phyloP scores from a whole-genome alignment of 345 rosid species.

The Dipteronia dyeriana region DNA sequence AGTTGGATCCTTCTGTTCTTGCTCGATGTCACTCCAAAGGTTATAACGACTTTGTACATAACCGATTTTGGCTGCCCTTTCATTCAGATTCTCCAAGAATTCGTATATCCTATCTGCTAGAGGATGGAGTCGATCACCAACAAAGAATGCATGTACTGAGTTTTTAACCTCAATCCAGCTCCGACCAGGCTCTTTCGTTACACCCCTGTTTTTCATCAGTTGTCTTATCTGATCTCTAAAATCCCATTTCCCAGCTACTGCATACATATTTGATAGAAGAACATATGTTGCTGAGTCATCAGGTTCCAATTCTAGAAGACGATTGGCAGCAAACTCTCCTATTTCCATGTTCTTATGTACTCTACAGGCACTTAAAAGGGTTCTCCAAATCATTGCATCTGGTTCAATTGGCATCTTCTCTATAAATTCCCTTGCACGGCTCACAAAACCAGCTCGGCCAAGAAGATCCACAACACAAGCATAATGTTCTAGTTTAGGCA shows the following conservation, averaged over 20 bases:
- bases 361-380: constrained; percentile 81
- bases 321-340: constrained; percentile 71
- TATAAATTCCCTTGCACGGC: constrained; percentile 60
- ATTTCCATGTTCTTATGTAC: constrained; percentile 72
- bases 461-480: constrained; percentile 90
- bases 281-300: constrained; percentile 86
- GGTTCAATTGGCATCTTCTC: constrained; percentile 72
- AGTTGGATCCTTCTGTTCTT: constrained; percentile 53
- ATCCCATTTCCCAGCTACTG: constrained; percentile 63
- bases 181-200: constrained; percentile 90
- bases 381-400: constrained; percentile 83
- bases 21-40: constrained; percentile 59
- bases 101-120: constrained; percentile 62
- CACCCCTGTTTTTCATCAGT: constrained; percentile 79
- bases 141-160: constrained; percentile 69
- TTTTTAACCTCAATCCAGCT: constrained; percentile 89
- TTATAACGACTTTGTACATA: constrained; percentile 56
- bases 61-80: constrained; percentile 61
- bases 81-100: constrained; percentile 47
- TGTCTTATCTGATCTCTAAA: constrained; percentile 63
- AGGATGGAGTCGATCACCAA: constrained; percentile 67
- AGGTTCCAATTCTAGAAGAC: constrained; percentile 76
- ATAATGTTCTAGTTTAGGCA: constrained; percentile 75
- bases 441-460: constrained; percentile 73
- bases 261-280: constrained; percentile 78